A percentile compares a stretch with the other conserved stretches of the same genome.
phyloP scores from a whole-genome alignment of 306 rosid genomes.

The Quercus gilva region DNA sequence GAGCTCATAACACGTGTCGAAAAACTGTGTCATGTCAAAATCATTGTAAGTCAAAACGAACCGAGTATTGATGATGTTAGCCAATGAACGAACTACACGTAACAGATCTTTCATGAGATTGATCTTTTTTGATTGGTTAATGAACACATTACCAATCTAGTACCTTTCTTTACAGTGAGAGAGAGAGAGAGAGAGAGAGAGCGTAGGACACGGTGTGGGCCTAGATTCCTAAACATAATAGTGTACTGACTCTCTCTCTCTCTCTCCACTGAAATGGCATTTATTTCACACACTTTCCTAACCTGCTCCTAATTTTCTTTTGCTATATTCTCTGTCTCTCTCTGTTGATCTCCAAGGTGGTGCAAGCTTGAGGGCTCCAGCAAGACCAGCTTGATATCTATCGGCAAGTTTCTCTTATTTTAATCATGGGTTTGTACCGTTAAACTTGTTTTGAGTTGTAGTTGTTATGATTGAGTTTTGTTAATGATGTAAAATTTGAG shows the following conservation, averaged over 20 bases:
- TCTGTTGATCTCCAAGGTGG: conserved; percentile 9
- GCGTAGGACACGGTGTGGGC: not conserved
- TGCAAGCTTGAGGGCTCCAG: not conserved
- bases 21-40: not conserved
- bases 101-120: not conserved
- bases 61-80: not conserved
- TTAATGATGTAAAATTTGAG: conserved; percentile 12
- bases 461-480: conserved; percentile 17
- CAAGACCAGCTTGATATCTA: not conserved
- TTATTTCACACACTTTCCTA: conserved; percentile 45
- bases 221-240: conserved; percentile 11
- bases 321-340: conserved; percentile 10
- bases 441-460: not conserved
- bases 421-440: not conserved
- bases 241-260: conserved; percentile 10
- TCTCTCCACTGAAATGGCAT: conserved; percentile 38
- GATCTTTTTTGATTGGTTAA: not conserved
- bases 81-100: not conserved
- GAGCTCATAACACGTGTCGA: not conserved
- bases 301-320: conserved; percentile 50
- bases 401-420: conserved; percentile 4
- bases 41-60: not conserved
- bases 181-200: not conserved
- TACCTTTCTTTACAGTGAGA: not conserved
- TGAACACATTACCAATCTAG: not conserved